These are phyloP conservation scores for Solanum bukasovii DNA, from an alignment of 257 asterid species.

Conservation along the genomic window DNA sequence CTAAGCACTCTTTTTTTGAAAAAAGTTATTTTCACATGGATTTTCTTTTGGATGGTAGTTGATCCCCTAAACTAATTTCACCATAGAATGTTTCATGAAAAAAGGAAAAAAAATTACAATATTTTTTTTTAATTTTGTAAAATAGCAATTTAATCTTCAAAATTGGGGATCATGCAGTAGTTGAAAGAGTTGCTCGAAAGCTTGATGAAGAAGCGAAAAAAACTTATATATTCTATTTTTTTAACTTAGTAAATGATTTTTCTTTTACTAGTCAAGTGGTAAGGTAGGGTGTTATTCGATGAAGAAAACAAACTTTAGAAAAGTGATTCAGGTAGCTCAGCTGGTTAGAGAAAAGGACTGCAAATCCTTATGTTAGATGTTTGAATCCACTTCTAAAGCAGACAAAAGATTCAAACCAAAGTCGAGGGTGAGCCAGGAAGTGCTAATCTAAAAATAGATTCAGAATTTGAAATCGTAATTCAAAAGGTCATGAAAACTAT, in stretches of 20 bases:
- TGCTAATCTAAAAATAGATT: too few relatives aligned
- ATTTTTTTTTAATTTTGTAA: too few relatives aligned
- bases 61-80: background rate
- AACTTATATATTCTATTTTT: too few relatives aligned
- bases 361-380: background rate
- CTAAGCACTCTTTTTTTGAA: background rate
- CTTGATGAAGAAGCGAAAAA: too few relatives aligned
- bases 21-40: background rate
- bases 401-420: background rate
- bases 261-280: too few relatives aligned
- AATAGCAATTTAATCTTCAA: too few relatives aligned
- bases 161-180: rapidly evolving
- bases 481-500: background rate
- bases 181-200: too few relatives aligned
- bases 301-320: too few relatives aligned
- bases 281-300: too few relatives aligned
- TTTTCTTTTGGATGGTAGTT: background rate
- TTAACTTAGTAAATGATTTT: too few relatives aligned
- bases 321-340: background rate
- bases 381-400: background rate
- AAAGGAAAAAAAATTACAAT: background rate
- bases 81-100: background rate
- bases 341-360: too few relatives aligned
- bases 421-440: rapidly evolving
- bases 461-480: background rate